Evolutionary conservation across 2,329 filamentous ascomycete genomes (phyloP).

Genomic region (Allantophomopsis lycopodina): DNA sequence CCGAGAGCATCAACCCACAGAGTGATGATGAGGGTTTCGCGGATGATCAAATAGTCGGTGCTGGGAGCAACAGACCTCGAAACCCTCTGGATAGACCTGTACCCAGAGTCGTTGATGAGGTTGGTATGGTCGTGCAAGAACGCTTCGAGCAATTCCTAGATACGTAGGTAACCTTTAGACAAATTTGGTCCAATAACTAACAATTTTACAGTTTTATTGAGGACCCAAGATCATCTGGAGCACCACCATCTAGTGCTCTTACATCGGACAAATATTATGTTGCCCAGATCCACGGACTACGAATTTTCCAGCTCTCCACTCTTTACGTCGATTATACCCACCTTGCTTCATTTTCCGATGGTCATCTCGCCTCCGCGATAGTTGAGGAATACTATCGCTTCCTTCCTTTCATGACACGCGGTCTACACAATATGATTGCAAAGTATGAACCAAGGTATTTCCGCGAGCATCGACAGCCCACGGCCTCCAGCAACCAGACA

Average conservation of each 20-base stretch:
- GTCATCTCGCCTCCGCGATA: conserved; percentile 72
- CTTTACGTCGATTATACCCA: conserved; percentile 84
- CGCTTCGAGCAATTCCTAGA: conserved; percentile 74
- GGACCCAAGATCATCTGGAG: conserved; percentile 47
- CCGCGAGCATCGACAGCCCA: conserved; percentile 77
- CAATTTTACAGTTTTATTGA: conserved; percentile 43
- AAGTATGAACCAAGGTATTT: conserved; percentile 94
- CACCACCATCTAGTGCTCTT: conserved; percentile 53
- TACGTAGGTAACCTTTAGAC: conserved; percentile 32
- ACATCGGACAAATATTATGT: conserved; percentile 76
- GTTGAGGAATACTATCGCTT: conserved; percentile 91
- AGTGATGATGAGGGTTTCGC: conserved; percentile 41
- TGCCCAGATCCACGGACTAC: conserved; percentile 69
- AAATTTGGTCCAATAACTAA: not conserved
- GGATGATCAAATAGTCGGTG: conserved; percentile 48
- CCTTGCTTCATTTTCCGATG: conserved; percentile 62
- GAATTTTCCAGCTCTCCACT: conserved; percentile 62
- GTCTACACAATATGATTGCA: conserved; percentile 82
- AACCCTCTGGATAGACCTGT: conserved; percentile 34
- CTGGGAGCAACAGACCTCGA: conserved; percentile 31
- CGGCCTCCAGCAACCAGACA: conserved; percentile 57
- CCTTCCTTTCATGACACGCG: conserved; percentile 77
- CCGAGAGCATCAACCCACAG: conserved; percentile 43
- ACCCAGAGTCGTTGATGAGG: conserved; percentile 61
- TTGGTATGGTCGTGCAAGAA: conserved; percentile 60